Percentiles rank a stretch among this genome's conserved stretches.
phyloP scores from a whole-genome alignment of 179 eudicot species.

The Gypsophila paniculata region DNA sequence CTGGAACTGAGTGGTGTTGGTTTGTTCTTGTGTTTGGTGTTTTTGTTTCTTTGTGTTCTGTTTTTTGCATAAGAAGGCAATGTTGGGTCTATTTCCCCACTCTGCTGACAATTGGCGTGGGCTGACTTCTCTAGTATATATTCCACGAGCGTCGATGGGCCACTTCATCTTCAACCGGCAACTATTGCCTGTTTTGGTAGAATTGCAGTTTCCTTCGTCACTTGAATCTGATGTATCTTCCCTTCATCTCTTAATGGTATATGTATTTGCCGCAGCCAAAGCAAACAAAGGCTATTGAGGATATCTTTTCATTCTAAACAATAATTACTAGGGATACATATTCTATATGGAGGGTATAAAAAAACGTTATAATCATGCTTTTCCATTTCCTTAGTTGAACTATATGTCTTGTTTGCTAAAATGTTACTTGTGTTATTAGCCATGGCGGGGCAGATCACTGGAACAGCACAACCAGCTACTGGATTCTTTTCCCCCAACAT shows the following conservation, averaged over 20 bases:
- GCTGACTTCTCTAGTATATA: constrained; percentile 54
- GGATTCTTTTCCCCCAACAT: constrained; percentile 71
- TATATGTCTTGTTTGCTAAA: constrained; percentile 25
- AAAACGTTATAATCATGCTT: not conserved
- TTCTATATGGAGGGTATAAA: constrained; percentile 15
- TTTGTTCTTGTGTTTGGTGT: constrained; percentile 53
- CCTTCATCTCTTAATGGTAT: constrained; percentile 30
- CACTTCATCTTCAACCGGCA: constrained; percentile 52
- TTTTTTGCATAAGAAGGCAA: constrained; percentile 64
- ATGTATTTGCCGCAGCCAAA: constrained; percentile 20
- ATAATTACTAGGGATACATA: constrained; percentile 16
- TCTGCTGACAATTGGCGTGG: constrained; percentile 59
- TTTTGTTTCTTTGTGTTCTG: constrained; percentile 43
- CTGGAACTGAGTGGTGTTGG: constrained; percentile 46
- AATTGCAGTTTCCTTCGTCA: constrained; percentile 47
- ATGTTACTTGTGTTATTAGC: constrained; percentile 30
- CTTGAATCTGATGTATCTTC: constrained; percentile 41
- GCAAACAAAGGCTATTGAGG: constrained; percentile 13
- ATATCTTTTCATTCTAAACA: constrained; percentile 5
- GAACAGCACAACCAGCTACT: constrained; percentile 60
- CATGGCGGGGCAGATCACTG: constrained; percentile 73
- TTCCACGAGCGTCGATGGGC: constrained; percentile 51
- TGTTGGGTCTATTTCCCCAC: constrained; percentile 52
- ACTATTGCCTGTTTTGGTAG: constrained; percentile 60
- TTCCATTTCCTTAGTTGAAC: constrained; percentile 6